phyloP scores from a whole-genome alignment of 2,329 filamentous ascomycete genomes.

The Hysterium pulicare region DNA sequence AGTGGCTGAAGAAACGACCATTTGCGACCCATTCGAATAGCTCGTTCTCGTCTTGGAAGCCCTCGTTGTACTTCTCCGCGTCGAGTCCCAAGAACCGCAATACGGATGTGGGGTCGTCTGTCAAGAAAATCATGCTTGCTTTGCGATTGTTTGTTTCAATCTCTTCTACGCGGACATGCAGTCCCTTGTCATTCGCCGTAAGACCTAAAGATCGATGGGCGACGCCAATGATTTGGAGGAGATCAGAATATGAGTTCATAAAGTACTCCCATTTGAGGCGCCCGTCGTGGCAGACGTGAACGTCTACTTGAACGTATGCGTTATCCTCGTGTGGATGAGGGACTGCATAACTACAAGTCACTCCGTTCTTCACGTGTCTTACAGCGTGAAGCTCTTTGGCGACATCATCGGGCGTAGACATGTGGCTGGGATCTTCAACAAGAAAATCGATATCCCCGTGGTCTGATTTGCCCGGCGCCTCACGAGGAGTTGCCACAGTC shows the following conservation, averaged over 20 bases:
- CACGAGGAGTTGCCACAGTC: slow-evolving; percentile 59
- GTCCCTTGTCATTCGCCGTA: slow-evolving; percentile 59
- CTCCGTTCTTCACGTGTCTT: slow-evolving; percentile 16
- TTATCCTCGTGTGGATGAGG: slow-evolving; percentile 26
- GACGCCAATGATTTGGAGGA: slow-evolving; percentile 63
- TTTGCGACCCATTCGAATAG: slow-evolving; percentile 61
- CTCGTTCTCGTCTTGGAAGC: slow-evolving; percentile 54
- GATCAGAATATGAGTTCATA: slow-evolving; percentile 68
- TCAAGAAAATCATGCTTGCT: slow-evolving; percentile 58
- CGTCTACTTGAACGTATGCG: slow-evolving; percentile 65
- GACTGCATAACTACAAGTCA: slow-evolving; percentile 50
- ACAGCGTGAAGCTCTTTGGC: slow-evolving; percentile 46
- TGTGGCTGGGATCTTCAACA: slow-evolving; percentile 36
- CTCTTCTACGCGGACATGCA: slow-evolving; percentile 65
- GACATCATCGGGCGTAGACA: slow-evolving; percentile 30
- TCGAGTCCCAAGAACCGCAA: slow-evolving; percentile 64
- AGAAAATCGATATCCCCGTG: slow-evolving; percentile 74
- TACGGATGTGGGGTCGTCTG: slow-evolving; percentile 52
- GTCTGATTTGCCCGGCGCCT: slow-evolving; percentile 65
- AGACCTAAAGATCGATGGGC: slow-evolving; percentile 64
- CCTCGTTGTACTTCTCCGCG: slow-evolving; percentile 47
- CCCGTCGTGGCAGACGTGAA: slow-evolving; percentile 51
- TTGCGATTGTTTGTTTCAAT: slow-evolving; percentile 60
- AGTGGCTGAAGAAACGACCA: slow-evolving; percentile 58
- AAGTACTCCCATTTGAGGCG: slow-evolving; percentile 60